Evolutionary conservation across 129 eudicot species (phyloP), one percentile per base, ranked within the genome.

Genomic region (Scalesia atractyloides): DNA sequence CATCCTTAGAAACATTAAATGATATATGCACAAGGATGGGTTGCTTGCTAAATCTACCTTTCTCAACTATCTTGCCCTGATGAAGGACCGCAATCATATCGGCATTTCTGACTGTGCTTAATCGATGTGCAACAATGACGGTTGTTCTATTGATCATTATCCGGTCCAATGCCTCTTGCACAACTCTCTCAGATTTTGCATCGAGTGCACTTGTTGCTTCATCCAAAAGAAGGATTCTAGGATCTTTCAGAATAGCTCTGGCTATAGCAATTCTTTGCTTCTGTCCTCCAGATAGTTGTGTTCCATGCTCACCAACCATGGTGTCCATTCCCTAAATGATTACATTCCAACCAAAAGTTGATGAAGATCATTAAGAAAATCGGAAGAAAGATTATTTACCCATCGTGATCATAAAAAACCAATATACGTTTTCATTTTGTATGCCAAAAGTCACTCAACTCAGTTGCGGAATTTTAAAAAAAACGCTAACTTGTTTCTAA

Each of bases 161-260:
- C 78, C 86, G 74, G 80, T 89, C 96, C 18, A 89, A 59, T n/a
- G 96, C 96, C 82, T 86, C 90, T 51, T 89, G 96, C 54, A 86
- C 96, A 43, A 84, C 59, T 70, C 90, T 69, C 76, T 89, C 92
- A 47, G 96, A 89, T 63, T 84, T 86, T 65, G 96, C 86, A 68
- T 89, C 96, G 1, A 89, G 86, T 9, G 96, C 96, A 78, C 96
- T 89, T 65, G 96, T 89, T 47, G 96, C 96, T 74, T 89, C 96
- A 52, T 89, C 96, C 66, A 89, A 66, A 60, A 89, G 96, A 53
- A 89, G 79, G 68, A 89, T 86, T 48, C 85, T 81, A 1, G 96
- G 92, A 22, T 86, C 86, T 59, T 89, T 89, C 9, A 89, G 76
- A 19, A 89, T 84, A 11, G 96, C 96, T 46, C 96, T 82, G n/a